A percentile compares a stretch with the other conserved stretches of the same genome.
Evolutionary conservation across 2,329 filamentous ascomycete species (phyloP).

Genomic region (Fusarium coicis): DNA sequence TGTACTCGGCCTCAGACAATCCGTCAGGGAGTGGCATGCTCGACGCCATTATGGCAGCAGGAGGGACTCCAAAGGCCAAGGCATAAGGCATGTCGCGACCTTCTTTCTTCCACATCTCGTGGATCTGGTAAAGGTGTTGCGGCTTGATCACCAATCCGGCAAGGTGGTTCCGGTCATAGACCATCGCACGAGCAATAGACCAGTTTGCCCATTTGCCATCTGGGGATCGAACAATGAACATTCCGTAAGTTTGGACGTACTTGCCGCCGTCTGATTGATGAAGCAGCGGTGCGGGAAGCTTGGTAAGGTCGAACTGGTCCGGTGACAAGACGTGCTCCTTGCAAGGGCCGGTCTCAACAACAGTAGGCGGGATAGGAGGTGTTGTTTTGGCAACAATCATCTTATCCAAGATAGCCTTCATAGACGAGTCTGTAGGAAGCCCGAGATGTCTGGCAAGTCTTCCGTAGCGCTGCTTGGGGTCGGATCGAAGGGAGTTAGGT

Average conservation of each 20-base stretch:
- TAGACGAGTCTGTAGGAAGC: slow-evolving; percentile 45
- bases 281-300: slow-evolving; percentile 55
- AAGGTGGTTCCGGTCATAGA: slow-evolving; percentile 56
- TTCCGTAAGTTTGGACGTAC: slow-evolving; percentile 63
- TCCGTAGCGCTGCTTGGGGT: slow-evolving; percentile 50
- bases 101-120: slow-evolving; percentile 57
- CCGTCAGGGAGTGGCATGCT: slow-evolving; percentile 54
- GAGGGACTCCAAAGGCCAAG: slow-evolving; percentile 60
- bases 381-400: slow-evolving; percentile 51
- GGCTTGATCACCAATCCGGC: slow-evolving; percentile 54
- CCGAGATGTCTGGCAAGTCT: slow-evolving; percentile 56
- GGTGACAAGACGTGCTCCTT: slow-evolving; percentile 29
- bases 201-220: slow-evolving; percentile 61
- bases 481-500: slow-evolving; percentile 47
- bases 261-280: slow-evolving; percentile 60
- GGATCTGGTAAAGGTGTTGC: slow-evolving; percentile 60
- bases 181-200: slow-evolving; percentile 60
- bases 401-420: slow-evolving; percentile 52
- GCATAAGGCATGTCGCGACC: slow-evolving; percentile 61
- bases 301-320: slow-evolving; percentile 46
- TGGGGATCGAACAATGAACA: slow-evolving; percentile 54
- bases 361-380: slow-evolving; percentile 47
- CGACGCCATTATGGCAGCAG: slow-evolving; percentile 60
- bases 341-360: slow-evolving; percentile 43
- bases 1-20: slow-evolving; percentile 58